Evolutionary conservation across 2,329 filamentous ascomycete species (phyloP), one percentile per base, ranked within the genome.

Genomic region (Epichloe bromicola): DNA sequence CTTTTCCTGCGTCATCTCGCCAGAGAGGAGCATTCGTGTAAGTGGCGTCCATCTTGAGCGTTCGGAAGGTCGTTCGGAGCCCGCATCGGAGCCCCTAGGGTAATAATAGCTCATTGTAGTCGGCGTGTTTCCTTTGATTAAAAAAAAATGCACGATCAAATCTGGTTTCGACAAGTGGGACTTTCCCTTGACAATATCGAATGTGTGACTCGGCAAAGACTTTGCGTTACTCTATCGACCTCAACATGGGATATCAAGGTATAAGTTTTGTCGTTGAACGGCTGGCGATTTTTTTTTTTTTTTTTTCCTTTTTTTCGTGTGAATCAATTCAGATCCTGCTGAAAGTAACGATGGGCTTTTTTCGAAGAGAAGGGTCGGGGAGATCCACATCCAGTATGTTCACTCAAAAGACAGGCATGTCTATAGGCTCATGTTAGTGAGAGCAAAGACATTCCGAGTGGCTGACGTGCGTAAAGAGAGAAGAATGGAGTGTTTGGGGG

Each of bases 11-110:
- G 82, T 87, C 79, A 90, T 85, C 70, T 89, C 85, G 47, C 86
- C 86, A 51, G 86, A 88, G 65, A 90, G 77, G 64, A 93, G 71
- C 83, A 91, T 88, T 57, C 86, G 80, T 54, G 85, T 88, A 51
- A 93, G 75, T 15, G 86, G 86, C 55, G 87, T 86, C 82, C 85
- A 89, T 83, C 86, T 78, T 64, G 85, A 80, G 62, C 87, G 75
- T 70, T 91, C 86, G 54, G 80, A 78, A 52, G 71, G 74, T 50
- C 62, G 62, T 55, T 49, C 39, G n/a, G 11, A 43, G 23, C 33
- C 41, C 42, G 41, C 48, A 23, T 67, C 62, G 47, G 54, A 55
- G 54, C 56, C 58, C 23, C 57, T 57, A 38, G 56, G 55, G 38
- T 64, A 58, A 56, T 65, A 57, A 56, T 63, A 61, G 38, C 53